These are phyloP conservation scores for Termitomyces sp. DNA, from an alignment of 768 basidiomycete genomes.

Conservation along the genomic window DNA sequence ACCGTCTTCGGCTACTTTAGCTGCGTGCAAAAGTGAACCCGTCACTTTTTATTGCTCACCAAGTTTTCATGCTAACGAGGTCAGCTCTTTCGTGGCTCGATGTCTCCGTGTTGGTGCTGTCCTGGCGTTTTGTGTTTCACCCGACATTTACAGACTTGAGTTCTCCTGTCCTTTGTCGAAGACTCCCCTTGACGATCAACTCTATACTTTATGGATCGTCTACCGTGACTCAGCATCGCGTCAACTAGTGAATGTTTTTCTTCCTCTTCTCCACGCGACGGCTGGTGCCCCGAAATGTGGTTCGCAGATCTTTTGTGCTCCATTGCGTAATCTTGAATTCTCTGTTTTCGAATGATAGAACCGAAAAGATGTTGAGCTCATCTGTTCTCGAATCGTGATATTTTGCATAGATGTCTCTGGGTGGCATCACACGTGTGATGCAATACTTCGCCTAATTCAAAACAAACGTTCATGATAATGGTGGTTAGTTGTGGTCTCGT, in stretches of 20 bases:
- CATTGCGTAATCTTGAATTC: too few relatives aligned
- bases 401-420: neutral
- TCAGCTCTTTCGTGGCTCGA: neutral
- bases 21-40: neutral
- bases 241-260: neutral
- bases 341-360: neutral
- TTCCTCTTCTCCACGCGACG: neutral
- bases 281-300: neutral
- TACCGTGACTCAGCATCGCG: neutral
- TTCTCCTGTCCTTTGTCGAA: neutral
- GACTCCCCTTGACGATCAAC: conserved; percentile 28
- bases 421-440: neutral
- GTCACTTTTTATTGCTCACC: neutral
- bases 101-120: too few relatives aligned
- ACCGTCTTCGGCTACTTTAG: neutral
- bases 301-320: neutral
- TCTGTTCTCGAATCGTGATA: neutral
- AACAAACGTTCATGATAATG: neutral
- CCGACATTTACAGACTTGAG: neutral
- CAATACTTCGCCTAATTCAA: neutral
- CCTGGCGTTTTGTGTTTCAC: neutral
- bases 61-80: neutral
- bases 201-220: neutral
- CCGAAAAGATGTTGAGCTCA: too few relatives aligned
- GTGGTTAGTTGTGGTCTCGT: neutral